These are phyloP conservation scores for Clavispora asparagi DNA, from an alignment of 805 yeast species.

Conservation along the genomic window DNA sequence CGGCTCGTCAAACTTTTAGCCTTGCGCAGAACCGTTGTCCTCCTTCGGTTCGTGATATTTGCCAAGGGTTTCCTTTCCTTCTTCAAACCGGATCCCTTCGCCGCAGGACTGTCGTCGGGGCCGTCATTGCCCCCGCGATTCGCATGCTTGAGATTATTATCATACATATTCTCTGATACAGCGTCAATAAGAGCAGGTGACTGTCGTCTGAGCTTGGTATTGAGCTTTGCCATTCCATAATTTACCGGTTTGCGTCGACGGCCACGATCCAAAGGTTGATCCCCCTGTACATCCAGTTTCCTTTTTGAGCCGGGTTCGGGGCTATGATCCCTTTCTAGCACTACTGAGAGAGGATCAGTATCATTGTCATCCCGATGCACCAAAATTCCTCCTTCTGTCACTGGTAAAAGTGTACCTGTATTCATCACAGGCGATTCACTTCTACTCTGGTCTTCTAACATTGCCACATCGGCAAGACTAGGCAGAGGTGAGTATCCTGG, in stretches of 20 bases:
- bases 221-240: neutral
- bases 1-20: neutral
- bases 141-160: neutral
- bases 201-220: neutral
- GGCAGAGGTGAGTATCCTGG: neutral
- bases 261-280: neutral
- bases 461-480: neutral
- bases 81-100: neutral
- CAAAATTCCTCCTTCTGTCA: neutral
- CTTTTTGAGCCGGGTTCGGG: neutral
- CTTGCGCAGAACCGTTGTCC: neutral
- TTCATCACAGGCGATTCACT: neutral
- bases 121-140: neutral
- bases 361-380: neutral
- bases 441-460: neutral
- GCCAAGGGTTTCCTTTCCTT: conserved; percentile 17
- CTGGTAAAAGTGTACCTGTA: neutral
- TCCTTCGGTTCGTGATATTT: conserved; percentile 23
- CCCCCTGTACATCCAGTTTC: neutral
- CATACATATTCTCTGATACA: neutral
- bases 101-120: neutral
- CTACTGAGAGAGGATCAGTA: neutral
- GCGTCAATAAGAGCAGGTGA: neutral
- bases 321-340: neutral
- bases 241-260: neutral